Base-by-base conservation (phyloP, 2,329 filamentous ascomycete species). In the Alternaria atra region DNA sequence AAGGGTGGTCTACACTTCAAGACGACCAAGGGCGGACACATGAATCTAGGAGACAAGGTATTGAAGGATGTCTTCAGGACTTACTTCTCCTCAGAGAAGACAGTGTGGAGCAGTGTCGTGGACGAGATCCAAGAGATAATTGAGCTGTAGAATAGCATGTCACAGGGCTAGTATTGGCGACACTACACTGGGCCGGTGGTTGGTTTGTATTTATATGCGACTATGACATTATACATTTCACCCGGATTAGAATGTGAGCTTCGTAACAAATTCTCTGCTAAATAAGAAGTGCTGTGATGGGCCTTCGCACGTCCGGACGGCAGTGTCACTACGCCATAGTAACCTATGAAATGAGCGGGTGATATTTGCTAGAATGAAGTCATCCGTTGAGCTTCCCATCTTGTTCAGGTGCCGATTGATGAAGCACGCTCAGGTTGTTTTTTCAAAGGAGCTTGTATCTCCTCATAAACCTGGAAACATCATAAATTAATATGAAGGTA, bases 1-100 rank as follows among this genome's bases (percentile, higher is more conserved):
- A 91, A 91, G 81, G 92, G 90, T 3, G 91, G 87, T 1, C 81
- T 99, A 70, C 85, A 89, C 58, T 97, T 97, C 79, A 84, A 88
- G 76, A 89, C 84, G 2, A 85, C 89, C 0, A 84, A 89, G 5
- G 95, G 94, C 0, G 86, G 87, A 25, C 95, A 99, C 81, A 98
- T 99, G 93, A 81, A 89, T 63, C 81, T 98, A 63, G 80, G 83
- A 0, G 87, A 92, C 10, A 82, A 90, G 68, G 77, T 90, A 30
- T 76, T 98, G 73, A 85, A 81, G 61, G 83, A 87, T 48, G 85
- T 88, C 3, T 93, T 97, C 71, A 77, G 78, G 52, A 84, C 87
- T 68, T 93, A 88, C 71, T 91, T 91, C 73, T 89, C 90, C 6
- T 77, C 80, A 1, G 46, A 58, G 9, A 62, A 67, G 58, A 64